A percentile compares a stretch with the other conserved stretches of the same genome.
Conservation (phyloP, 1,284 basidiomycete species). For the Apiotrichum gracile region DNA sequence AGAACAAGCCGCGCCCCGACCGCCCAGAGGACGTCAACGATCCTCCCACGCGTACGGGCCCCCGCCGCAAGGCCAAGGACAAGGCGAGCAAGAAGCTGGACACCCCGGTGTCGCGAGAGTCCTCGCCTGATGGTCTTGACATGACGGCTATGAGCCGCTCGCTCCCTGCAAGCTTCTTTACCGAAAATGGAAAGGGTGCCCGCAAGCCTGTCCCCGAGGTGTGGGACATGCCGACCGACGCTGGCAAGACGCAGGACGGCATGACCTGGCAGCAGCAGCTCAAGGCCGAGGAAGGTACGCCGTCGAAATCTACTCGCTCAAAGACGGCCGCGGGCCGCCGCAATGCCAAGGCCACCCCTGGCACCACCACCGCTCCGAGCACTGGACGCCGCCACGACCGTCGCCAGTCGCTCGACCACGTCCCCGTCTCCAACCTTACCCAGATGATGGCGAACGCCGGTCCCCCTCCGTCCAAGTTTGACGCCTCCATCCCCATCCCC, state of each 20-base stretch:
- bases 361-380: constrained; percentile 1
- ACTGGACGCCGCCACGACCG: constrained; percentile 15
- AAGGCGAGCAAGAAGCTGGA: constrained; percentile 6
- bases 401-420: constrained; percentile 25
- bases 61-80: too few relatives aligned
- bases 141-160: constrained; percentile 7
- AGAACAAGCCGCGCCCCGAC: constrained; percentile 3
- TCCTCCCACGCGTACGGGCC: too few relatives aligned
- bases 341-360: background rate
- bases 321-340: constrained; percentile 4
- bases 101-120: background rate
- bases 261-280: constrained; percentile 44
- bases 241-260: constrained; percentile 14
- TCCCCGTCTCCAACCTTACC: constrained; percentile 9
- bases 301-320: constrained; percentile 8
- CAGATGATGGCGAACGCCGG: background rate
- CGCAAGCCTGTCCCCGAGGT: background rate
- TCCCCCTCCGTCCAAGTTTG: constrained; percentile 28
- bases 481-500: constrained; percentile 28
- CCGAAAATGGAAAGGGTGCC: too few relatives aligned
- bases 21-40: background rate
- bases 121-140: background rate
- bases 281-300: constrained; percentile 15
- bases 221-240: constrained; percentile 39
- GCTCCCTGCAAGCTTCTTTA: constrained; percentile 13